Percentiles rank a stretch among this genome's conserved stretches.
Conservation (phyloP, 2,329 filamentous ascomycete species). For the Lachnellula arida region DNA sequence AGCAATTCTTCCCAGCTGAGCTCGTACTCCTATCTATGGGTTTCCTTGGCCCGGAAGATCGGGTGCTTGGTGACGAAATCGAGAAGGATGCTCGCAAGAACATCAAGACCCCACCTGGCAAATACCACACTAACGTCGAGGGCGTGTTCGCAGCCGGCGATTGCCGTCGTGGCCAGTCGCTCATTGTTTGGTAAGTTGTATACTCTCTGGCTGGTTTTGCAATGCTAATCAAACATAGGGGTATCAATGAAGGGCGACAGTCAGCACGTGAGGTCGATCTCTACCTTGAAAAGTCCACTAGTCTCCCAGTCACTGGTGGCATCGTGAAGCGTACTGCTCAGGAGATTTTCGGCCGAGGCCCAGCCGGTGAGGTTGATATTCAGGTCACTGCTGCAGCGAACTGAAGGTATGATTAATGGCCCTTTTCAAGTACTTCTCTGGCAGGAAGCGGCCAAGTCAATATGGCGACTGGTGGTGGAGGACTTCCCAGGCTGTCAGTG, state of each 20-base stretch:
- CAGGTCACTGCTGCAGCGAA: constrained; percentile 25
- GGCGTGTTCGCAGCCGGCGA: constrained; percentile 94
- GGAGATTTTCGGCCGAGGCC: constrained; percentile 49
- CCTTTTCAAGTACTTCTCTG: background rate
- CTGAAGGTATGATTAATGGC: constrained; percentile 6
- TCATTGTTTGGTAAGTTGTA: constrained; percentile 82
- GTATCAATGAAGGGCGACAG: constrained; percentile 95
- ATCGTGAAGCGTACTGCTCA: constrained; percentile 81
- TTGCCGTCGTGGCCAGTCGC: constrained; percentile 87
- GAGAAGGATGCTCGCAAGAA: constrained; percentile 94
- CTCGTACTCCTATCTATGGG: constrained; percentile 95
- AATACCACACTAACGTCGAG: constrained; percentile 82
- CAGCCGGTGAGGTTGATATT: constrained; percentile 13
- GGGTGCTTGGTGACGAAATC: constrained; percentile 79
- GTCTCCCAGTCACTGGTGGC: constrained; percentile 84
- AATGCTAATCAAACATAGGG: constrained; percentile 50
- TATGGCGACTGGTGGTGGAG: no score
- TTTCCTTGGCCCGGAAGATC: constrained; percentile 89
- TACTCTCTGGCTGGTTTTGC: background rate
- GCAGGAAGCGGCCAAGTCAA: background rate
- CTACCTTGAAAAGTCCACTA: constrained; percentile 74
- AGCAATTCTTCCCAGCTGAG: constrained; percentile 95
- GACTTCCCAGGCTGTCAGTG: no score
- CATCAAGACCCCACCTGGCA: constrained; percentile 84
- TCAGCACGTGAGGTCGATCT: constrained; percentile 87